Evolutionary conservation across 1,139 yeast species (phyloP).

Genomic region (Pichia sp.): DNA sequence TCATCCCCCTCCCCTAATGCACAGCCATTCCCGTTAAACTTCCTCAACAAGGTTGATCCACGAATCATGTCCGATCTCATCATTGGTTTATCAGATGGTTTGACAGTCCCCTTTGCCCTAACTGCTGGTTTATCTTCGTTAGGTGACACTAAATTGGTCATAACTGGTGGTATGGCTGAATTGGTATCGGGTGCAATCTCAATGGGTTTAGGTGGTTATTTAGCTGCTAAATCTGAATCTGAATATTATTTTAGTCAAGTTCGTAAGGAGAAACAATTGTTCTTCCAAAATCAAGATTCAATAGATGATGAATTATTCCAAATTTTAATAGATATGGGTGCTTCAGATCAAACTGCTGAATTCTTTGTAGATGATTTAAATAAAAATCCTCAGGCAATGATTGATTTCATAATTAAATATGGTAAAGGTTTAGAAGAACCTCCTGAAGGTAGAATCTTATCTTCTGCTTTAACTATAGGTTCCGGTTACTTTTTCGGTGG

Average conservation of each 20-base stretch:
- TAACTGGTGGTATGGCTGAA: constrained; percentile 84
- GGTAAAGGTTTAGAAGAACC: constrained; percentile 79
- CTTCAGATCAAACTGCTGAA: constrained; percentile 57
- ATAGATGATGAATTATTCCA: constrained; percentile 62
- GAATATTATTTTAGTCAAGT: constrained; percentile 69
- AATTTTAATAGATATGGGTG: constrained; percentile 62
- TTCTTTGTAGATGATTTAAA: constrained; percentile 65
- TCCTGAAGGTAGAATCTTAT: constrained; percentile 67
- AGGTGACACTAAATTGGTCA: constrained; percentile 67
- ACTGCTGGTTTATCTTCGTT: constrained; percentile 76
- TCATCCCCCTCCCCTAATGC: not conserved
- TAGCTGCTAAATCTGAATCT: constrained; percentile 73
- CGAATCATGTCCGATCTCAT: constrained; percentile 75
- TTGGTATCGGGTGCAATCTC: constrained; percentile 77
- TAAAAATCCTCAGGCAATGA: constrained; percentile 55
- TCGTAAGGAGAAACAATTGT: constrained; percentile 59
- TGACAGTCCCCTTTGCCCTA: constrained; percentile 78
- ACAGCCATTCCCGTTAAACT: constrained; percentile 11
- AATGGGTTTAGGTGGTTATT: constrained; percentile 79
- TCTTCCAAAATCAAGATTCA: constrained; percentile 55
- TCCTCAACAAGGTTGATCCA: constrained; percentile 39
- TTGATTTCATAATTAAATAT: constrained; percentile 64
- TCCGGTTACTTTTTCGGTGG: constrained; percentile 72
- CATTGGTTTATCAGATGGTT: constrained; percentile 73
- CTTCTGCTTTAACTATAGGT: constrained; percentile 73